Conservation (phyloP, 176 grass and related monocot genomes). For the Raddia guianensis region DNA sequence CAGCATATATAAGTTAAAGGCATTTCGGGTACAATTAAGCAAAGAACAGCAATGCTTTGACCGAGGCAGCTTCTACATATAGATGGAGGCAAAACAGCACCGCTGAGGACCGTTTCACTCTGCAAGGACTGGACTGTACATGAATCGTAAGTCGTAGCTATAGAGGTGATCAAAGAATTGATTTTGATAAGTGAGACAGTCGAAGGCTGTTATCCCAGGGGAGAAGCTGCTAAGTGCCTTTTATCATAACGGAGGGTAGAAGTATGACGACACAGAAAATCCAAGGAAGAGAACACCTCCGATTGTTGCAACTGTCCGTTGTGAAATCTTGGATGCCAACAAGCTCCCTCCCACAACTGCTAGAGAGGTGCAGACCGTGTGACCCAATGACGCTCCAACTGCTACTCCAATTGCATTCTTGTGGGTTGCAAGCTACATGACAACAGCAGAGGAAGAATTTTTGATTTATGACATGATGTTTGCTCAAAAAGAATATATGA, state of each 20-base stretch:
- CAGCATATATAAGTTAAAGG: not conserved
- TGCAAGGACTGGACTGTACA: conserved; percentile 29
- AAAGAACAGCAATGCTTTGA: conserved; percentile 10
- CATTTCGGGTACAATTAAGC: conserved; percentile 27
- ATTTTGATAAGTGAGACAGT: not conserved
- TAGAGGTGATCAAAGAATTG: not conserved
- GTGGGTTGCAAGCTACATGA: conserved; percentile 73
- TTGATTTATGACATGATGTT: not conserved
- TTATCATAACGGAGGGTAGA: conserved; percentile 78
- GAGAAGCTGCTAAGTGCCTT: conserved; percentile 1
- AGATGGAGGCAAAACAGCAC: not conserved
- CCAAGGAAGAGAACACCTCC: conserved; percentile 79
- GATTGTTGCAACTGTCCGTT: conserved; percentile 74
- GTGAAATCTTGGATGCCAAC: conserved; percentile 86
- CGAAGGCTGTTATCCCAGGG: not conserved
- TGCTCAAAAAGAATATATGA: not conserved
- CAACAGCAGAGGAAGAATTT: not conserved
- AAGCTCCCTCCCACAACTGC: conserved; percentile 88
- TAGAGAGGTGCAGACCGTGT: conserved; percentile 77
- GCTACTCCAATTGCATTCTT: conserved; percentile 88
- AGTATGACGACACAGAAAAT: conserved; percentile 86
- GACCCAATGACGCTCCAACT: conserved; percentile 72
- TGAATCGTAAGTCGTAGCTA: not conserved
- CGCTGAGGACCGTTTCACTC: conserved; percentile 1
- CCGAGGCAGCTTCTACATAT: not conserved